Evolutionary conservation across 2,329 filamentous ascomycete genomes (phyloP), one percentile per base, ranked within the genome.

Genomic region (Aspergillus fijiensis): DNA sequence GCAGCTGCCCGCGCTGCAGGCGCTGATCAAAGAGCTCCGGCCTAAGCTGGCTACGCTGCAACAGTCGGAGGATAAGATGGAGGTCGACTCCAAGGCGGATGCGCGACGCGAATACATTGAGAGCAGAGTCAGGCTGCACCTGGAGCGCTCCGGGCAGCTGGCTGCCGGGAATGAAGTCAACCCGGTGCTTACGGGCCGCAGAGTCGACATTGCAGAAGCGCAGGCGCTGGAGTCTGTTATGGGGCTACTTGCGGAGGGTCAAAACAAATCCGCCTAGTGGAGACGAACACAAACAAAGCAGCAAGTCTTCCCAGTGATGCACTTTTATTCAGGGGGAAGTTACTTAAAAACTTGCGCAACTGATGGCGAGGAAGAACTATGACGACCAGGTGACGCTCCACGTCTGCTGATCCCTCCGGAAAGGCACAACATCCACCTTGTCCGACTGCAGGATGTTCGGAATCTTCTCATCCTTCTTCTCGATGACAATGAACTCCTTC

Each of bases 71-170:
- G 72, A 74, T 29, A 74, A 74, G 3, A 71, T 72, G 31, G 73
- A 78, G 60, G 69, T 68, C 51, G 75, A 81, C 63, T 83, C 83
- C 50, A 90, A 87, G 79, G 84, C 87, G 45, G 84, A 87, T 56
- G 87, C 95, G 73, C 82, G 94, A 61, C 82, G 89, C 59, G 85
- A 89, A 65, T 98, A 98, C 73, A 87, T 98, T 52, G 93, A 97
- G 76, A 84, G 84, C 57, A 88, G 92, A 69, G 90, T 91, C 54
- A 82, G 86, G 66, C 83, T 89, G 61, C 90, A 96, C 72, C 79
- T 97, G 47, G 91, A 96, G 77, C 73, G 78, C 25, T 70, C 74
- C 48, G 78, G 77, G 7, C 75, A 77, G 59, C 61, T 78, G 52
- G 68, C 72, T 6, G 67, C 74, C 57, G 70, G 72, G 10, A 65